Conservation (phyloP, 2,329 filamentous ascomycete species). For the Aspergillus pseudoterreus region DNA sequence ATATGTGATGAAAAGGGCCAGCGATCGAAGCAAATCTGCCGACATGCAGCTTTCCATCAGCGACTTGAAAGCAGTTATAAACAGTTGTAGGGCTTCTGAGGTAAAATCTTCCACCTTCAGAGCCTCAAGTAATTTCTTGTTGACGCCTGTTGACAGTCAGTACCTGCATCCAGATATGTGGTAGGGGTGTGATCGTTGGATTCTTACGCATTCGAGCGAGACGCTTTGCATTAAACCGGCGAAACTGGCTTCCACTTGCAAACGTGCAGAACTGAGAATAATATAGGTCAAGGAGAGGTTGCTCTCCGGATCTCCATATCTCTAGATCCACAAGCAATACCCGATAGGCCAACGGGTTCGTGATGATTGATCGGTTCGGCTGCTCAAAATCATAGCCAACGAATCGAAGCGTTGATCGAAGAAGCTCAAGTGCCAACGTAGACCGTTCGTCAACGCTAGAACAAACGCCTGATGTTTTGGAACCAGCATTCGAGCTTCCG, state of each 20-base stretch:
- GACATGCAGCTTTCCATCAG: constrained; percentile 78
- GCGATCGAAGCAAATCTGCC: constrained; percentile 76
- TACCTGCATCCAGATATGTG: neutral
- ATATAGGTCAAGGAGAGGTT: constrained; percentile 78
- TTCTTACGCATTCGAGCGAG: constrained; percentile 82
- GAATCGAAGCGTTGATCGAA: constrained; percentile 77
- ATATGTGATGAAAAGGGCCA: constrained; percentile 92
- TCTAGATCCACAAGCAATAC: constrained; percentile 89
- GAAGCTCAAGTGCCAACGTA: constrained; percentile 55
- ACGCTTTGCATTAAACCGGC: constrained; percentile 85
- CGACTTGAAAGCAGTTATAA: constrained; percentile 73
- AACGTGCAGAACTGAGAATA: constrained; percentile 90
- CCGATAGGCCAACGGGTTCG: constrained; percentile 91
- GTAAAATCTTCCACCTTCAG: constrained; percentile 80
- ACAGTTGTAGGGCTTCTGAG: constrained; percentile 67
- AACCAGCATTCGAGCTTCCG: constrained; percentile 35
- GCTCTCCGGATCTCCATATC: constrained; percentile 78
- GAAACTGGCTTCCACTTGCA: constrained; percentile 83
- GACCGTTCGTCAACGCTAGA: constrained; percentile 47
- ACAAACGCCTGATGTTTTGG: constrained; percentile 37
- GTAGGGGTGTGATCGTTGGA: neutral
- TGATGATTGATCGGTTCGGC: constrained; percentile 84
- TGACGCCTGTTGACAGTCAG: constrained; percentile 61
- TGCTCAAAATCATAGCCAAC: constrained; percentile 80
- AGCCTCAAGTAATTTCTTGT: constrained; percentile 84